Base-by-base conservation (phyloP, 345 rosid species). In the Eucalyptus curtisii region DNA sequence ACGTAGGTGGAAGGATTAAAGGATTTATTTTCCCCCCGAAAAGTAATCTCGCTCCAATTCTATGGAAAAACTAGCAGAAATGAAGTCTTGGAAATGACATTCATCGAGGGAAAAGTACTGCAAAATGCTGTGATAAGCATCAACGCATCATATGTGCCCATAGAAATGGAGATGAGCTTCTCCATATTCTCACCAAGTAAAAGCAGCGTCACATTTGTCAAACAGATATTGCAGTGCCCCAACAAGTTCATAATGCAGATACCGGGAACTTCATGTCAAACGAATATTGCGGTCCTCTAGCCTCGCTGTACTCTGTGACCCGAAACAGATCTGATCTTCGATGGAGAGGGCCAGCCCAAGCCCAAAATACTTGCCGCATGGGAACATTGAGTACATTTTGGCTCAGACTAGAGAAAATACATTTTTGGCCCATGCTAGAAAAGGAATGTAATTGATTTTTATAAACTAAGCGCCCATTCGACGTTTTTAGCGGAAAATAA, bases 221-320 rank as follows among this genome's bases (percentile, higher is more conserved):
- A 57, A 57, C 13, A 22, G 30, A 55, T 52, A 52, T 3, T 19
- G 57, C 25, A 19, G 25, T 52, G 57, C 10, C 57, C 25, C 19
- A 52, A 52, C 25, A 52, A 52, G 25, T 52, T 52, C 57, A 52
- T 52, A 52, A 52, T 52, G 57, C 9, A 7, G 57, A 52, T 52
- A 52, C 10, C 0, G 1, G 24, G 24, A 52, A 52, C 2, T 19
- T 19, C 57, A 52, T 52, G 57, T 20, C 57, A 52, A 52, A 52
- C 10, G 10, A 52, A 52, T 20, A 52, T 52, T 52, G 25, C 57
- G 0, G 25, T 52, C 57, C 57, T 52, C 57, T 2, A 52, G 1
- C 10, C 57, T 8, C 1, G 5, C 30, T 1, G 14, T 25, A 10
- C n/a, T 57, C n/a, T 57, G 5, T 0, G 1, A 57, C n/a, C n/a